Base-by-base conservation (phyloP, 2,329 filamentous ascomycete genomes). In the Huntiella omanensis region DNA sequence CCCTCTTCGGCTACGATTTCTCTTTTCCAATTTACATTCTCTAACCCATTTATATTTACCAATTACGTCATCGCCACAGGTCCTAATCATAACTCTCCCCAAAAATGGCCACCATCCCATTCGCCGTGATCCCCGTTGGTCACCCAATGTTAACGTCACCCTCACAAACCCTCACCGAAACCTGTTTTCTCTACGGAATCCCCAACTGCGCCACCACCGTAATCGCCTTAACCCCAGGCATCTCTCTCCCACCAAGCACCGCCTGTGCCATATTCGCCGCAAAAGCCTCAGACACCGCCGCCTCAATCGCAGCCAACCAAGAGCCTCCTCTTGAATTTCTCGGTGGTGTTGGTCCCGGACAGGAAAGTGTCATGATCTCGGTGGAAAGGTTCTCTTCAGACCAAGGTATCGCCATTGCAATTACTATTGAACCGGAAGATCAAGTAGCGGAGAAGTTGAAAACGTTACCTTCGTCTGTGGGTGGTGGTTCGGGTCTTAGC, bases 361-460 rank as follows among this genome's bases (percentile, higher is more conserved):
- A 95, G 58, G 86, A 91, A 54, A 88, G 81, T 53, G 85, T 87
- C 33, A 82, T 96, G 48, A 95, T 96, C 69, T 86, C 83, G 59
- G 67, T 93, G 52, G 51, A 12, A 49, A 35, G 17, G 8, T 60
- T 48, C 17, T 57, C 54, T 22, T 16, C 51, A 0, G 38, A 46
- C 13, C 64, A 64, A 12, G 68, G 70, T n/a, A 67, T 88, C 17
- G 77, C 83, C 3, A 66, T 96, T 28, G 91, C 88, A 1, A 77
- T 96, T 48, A 82, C 79, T 0, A 68, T 96, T 53, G 91, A 96
- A 61, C 70, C 81, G 0, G 77, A 75, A 1, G 71, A 71, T 7
- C 71, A 71, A n/a, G 82, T 96, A 7, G 75, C 75, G 5, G 68
- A 70, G 41, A 77, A 83, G 51, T 65, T 94, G 47, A 71, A 76